These are phyloP conservation scores for Exophiala lecanii-corni DNA, from an alignment of 2,329 filamentous ascomycete genomes.

Conservation along the genomic window DNA sequence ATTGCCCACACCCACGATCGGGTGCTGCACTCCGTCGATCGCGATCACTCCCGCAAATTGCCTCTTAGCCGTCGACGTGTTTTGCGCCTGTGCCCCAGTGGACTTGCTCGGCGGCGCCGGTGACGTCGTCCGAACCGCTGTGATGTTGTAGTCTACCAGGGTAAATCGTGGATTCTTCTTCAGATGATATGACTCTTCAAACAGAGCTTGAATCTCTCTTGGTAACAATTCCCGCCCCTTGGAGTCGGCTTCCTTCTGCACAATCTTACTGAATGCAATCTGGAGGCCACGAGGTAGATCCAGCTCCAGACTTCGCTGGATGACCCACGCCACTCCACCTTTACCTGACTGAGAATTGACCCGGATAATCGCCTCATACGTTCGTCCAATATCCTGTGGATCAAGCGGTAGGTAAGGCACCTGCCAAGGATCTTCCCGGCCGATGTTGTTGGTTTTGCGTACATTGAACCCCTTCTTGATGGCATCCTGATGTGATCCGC, in stretches of 20 bases:
- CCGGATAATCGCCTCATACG: conserved; percentile 96
- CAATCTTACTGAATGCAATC: conserved; percentile 81
- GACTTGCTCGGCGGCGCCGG: conserved; percentile 62
- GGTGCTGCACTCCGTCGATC: conserved; percentile 74
- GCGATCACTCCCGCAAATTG: conserved; percentile 80
- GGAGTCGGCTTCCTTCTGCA: conserved; percentile 75
- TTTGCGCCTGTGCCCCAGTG: conserved; percentile 31
- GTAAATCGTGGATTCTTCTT: conserved; percentile 77
- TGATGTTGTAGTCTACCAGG: conserved; percentile 88
- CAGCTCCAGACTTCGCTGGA: conserved; percentile 80
- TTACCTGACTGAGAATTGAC: conserved; percentile 97
- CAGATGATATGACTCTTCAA: conserved; percentile 82
- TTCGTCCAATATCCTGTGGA: conserved; percentile 86
- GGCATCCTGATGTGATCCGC: conserved; percentile 87
- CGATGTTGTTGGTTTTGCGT: conserved; percentile 58
- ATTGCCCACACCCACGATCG: conserved; percentile 75
- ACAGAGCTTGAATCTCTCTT: conserved; percentile 79
- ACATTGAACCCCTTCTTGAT: conserved; percentile 80
- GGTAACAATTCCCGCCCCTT: conserved; percentile 80
- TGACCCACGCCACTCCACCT: conserved; percentile 90
- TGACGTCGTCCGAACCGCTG: conserved; percentile 71
- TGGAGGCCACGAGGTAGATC: conserved; percentile 91
- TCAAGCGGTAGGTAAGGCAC: conserved; percentile 91
- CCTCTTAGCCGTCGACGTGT: conserved; percentile 72
- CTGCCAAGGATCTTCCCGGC: conserved; percentile 67